Conservation (phyloP, 495 filamentous ascomycete species). For the Penicillium fimorum region DNA sequence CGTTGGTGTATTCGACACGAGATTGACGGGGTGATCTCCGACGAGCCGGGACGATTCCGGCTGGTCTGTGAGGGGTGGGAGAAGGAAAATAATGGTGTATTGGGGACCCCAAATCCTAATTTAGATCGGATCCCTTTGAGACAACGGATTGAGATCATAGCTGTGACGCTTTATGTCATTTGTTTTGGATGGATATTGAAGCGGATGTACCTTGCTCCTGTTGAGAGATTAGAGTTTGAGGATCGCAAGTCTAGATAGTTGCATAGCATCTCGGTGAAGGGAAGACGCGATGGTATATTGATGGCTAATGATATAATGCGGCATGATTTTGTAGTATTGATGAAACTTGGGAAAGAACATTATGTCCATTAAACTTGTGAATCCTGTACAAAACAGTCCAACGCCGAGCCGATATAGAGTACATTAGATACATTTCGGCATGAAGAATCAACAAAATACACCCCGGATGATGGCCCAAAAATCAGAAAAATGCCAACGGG, state of each 20-base stretch:
- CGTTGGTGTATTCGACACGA: constrained; percentile 59
- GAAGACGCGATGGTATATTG: not conserved
- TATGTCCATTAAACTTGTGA: not conserved
- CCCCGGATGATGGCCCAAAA: constrained; percentile 7
- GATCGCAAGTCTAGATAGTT: constrained; percentile 16
- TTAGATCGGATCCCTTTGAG: constrained; percentile 17
- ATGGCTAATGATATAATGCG: constrained; percentile 9
- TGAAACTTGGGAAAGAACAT: not conserved
- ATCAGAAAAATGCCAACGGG: constrained; percentile 2
- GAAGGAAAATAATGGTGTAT: constrained; percentile 9
- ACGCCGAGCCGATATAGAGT: constrained; percentile 16
- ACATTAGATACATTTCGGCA: constrained; percentile 23
- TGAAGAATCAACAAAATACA: constrained; percentile 16
- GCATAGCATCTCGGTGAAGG: not conserved
- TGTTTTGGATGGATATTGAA: constrained; percentile 31
- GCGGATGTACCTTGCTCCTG: constrained; percentile 13
- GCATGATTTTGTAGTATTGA: constrained; percentile 4
- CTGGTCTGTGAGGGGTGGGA: constrained; percentile 22
- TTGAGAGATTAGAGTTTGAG: constrained; percentile 19
- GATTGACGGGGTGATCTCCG: constrained; percentile 59
- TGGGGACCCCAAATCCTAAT: not conserved
- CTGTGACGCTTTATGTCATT: constrained; percentile 16
- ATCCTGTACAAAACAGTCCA: constrained; percentile 10
- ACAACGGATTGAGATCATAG: constrained; percentile 16
- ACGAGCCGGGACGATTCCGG: constrained; percentile 44